Conservation (phyloP, 495 filamentous ascomycete genomes). For the Penicillium goetzii region DNA sequence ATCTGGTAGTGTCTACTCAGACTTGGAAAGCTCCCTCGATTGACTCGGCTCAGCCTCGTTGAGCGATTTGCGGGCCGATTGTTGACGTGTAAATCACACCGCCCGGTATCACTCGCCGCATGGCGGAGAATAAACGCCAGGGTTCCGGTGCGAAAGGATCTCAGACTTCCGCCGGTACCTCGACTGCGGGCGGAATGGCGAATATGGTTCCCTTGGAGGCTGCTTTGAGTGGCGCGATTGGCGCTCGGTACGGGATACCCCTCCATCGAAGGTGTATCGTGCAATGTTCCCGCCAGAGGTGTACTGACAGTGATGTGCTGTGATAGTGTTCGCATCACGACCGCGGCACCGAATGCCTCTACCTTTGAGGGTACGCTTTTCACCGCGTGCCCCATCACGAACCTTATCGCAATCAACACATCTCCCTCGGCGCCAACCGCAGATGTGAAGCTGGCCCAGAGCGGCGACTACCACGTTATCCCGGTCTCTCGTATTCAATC, state of each 20-base stretch:
- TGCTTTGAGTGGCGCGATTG: slow-evolving; percentile 54
- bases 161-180: slow-evolving; percentile 32
- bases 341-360: slow-evolving; percentile 51
- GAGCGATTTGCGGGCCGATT: not conserved
- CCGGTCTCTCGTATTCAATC: slow-evolving; percentile 65
- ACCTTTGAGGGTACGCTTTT: slow-evolving; percentile 67
- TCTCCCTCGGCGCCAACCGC: slow-evolving; percentile 37
- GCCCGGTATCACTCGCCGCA: slow-evolving; percentile 28
- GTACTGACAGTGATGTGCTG: slow-evolving; percentile 3
- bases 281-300: not conserved
- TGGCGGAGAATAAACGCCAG: slow-evolving; percentile 56
- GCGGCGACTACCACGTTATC: slow-evolving; percentile 66
- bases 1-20: not conserved
- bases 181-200: slow-evolving; percentile 39
- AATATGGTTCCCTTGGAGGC: slow-evolving; percentile 51
- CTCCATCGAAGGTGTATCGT: not conserved
- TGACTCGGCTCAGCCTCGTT: not conserved
- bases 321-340: slow-evolving; percentile 63
- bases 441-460: slow-evolving; percentile 44
- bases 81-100: slow-evolving; percentile 25
- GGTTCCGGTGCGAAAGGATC: slow-evolving; percentile 45
- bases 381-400: slow-evolving; percentile 68
- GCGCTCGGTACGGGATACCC: slow-evolving; percentile 50
- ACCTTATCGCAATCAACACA: slow-evolving; percentile 65
- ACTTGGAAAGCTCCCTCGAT: not conserved